A percentile compares a stretch with the other conserved stretches of the same genome.
These are phyloP conservation scores for Exidia glandulosa DNA, from an alignment of 768 basidiomycete genomes.

Conservation along the genomic window DNA sequence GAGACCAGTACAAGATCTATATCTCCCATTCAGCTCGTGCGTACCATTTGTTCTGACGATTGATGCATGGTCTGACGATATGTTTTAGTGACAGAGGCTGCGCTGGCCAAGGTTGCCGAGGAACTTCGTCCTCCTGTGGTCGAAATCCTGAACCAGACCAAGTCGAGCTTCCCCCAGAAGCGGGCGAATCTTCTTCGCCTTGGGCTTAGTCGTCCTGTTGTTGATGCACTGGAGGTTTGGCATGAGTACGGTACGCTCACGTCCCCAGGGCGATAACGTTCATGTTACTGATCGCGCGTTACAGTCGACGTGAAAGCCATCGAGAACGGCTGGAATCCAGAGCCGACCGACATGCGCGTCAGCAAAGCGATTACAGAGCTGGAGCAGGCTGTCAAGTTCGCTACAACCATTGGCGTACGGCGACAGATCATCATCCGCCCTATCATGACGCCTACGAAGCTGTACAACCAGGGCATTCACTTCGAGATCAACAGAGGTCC, in stretches of 20 bases:
- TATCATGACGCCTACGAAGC: constrained; percentile 58
- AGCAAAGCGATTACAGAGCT: constrained; percentile 48
- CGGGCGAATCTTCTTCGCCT: constrained; percentile 37
- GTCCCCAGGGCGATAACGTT: not conserved
- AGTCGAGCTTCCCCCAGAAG: constrained; percentile 57
- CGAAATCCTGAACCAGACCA: constrained; percentile 55
- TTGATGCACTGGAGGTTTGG: not conserved
- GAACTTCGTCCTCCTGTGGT: constrained; percentile 44
- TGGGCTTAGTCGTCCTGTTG: not conserved
- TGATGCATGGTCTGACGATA: constrained; percentile 2
- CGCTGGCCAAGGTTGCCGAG: constrained; percentile 49
- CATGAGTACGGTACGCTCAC: not conserved
- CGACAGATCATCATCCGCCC: constrained; percentile 60
- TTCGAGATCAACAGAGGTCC: constrained; percentile 62
- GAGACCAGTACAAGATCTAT: constrained; percentile 57
- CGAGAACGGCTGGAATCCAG: not conserved
- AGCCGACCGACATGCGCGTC: constrained; percentile 40
- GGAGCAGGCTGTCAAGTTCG: constrained; percentile 48
- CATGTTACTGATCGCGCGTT: not conserved
- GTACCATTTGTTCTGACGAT: constrained; percentile 14
- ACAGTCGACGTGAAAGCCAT: not conserved
- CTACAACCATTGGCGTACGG: constrained; percentile 48
- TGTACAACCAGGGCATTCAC: constrained; percentile 56
- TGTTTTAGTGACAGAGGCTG: constrained; percentile 49
- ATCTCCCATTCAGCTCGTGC: constrained; percentile 69